These are phyloP conservation scores for Rhynchospora breviuscula DNA, from an alignment of 176 grass and related monocot species.

Conservation along the genomic window DNA sequence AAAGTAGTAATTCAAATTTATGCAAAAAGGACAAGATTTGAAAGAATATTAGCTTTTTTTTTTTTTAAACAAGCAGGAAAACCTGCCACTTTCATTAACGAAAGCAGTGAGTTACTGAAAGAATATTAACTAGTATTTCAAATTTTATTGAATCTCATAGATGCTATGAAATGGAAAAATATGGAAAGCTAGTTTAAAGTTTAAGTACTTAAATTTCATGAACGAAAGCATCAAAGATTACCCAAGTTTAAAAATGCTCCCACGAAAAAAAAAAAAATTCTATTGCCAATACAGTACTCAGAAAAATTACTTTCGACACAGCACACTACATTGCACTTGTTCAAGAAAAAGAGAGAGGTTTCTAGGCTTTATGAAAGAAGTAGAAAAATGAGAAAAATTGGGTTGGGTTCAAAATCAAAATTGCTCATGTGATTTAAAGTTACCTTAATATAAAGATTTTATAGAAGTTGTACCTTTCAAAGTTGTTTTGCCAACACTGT, in stretches of 20 bases:
- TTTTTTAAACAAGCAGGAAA: too few relatives aligned
- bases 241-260: too few relatives aligned
- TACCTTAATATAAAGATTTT: background rate
- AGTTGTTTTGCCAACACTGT: slow-evolving; percentile 77
- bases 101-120: too few relatives aligned
- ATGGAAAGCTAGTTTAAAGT: background rate
- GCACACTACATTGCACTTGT: background rate
- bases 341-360: background rate
- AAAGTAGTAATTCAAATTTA: background rate
- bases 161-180: background rate
- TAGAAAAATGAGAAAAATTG: background rate
- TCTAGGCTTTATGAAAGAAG: background rate
- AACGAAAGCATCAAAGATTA: background rate
- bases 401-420: background rate
- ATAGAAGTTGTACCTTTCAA: slow-evolving; percentile 43
- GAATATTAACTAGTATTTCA: background rate
- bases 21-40: too few relatives aligned
- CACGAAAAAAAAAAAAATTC: background rate
- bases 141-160: background rate
- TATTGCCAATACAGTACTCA: background rate
- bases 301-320: background rate
- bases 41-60: background rate
- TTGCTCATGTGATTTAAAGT: background rate
- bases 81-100: too few relatives aligned
- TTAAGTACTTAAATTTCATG: background rate